Evolutionary conservation across 768 basidiomycete genomes (phyloP).

Genomic region (Xerocomellus intermedius): DNA sequence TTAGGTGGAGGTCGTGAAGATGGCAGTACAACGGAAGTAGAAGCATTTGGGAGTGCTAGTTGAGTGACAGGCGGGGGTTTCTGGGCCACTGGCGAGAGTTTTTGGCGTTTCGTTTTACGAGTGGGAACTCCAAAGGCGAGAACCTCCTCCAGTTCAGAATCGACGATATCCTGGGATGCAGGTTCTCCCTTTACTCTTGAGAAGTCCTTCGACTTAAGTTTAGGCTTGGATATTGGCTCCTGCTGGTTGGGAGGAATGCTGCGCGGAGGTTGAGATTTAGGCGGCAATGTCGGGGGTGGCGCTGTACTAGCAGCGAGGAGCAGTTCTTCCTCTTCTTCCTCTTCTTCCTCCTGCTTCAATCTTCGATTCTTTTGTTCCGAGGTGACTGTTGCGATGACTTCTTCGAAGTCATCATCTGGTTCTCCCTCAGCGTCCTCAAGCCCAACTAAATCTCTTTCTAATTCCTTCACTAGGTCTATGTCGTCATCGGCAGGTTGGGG

Average conservation of each 20-base stretch:
- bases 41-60: conserved; percentile 41
- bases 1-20: conserved; percentile 28
- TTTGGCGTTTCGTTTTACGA: conserved; percentile 35
- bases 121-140: conserved; percentile 50
- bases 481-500: conserved; percentile 28
- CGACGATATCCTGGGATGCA: conserved; percentile 15
- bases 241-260: conserved; percentile 23
- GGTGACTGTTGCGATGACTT: conserved; percentile 35
- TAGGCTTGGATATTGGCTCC: conserved; percentile 24
- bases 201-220: conserved; percentile 24
- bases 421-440: conserved; percentile 40
- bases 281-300: conserved; percentile 25
- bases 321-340: conserved; percentile 34
- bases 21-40: conserved; percentile 32
- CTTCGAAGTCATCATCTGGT: conserved; percentile 45
- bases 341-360: conserved; percentile 21
- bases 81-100: conserved; percentile 19
- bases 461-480: conserved; percentile 28
- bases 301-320: conserved; percentile 21
- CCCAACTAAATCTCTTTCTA: conserved; percentile 26
- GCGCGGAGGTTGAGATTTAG: conserved; percentile 35
- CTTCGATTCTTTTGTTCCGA: conserved; percentile 34
- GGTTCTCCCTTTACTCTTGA: conserved; percentile 24
- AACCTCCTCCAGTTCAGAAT: conserved; percentile 42
- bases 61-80: conserved; percentile 17